These are phyloP conservation scores for Onygena corvina DNA, from an alignment of 2,329 filamentous ascomycete genomes.

Conservation along the genomic window DNA sequence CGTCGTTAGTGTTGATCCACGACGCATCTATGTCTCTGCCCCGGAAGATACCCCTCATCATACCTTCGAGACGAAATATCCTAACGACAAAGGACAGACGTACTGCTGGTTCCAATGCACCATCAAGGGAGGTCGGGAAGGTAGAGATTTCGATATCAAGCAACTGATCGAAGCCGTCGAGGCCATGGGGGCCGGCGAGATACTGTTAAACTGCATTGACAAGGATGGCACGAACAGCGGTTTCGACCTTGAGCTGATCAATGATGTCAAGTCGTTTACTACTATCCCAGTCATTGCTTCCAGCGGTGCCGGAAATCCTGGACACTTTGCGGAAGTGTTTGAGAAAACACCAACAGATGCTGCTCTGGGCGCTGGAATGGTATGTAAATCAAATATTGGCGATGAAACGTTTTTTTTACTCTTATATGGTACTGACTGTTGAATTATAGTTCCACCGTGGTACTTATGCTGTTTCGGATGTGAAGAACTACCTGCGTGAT, in stretches of 20 bases:
- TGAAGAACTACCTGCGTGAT: slow-evolving; percentile 64
- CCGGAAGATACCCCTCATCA: slow-evolving; percentile 61
- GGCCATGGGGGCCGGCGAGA: slow-evolving; percentile 89
- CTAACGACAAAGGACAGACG: slow-evolving; percentile 62
- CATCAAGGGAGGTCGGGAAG: slow-evolving; percentile 87
- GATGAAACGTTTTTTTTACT: background rate
- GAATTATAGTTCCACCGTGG: slow-evolving; percentile 64
- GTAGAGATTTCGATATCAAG: slow-evolving; percentile 82
- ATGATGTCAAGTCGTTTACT: slow-evolving; percentile 73
- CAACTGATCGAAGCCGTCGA: slow-evolving; percentile 82
- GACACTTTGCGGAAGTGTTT: slow-evolving; percentile 87
- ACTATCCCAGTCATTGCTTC: slow-evolving; percentile 92
- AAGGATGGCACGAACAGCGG: slow-evolving; percentile 88
- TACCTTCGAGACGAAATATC: slow-evolving; percentile 56
- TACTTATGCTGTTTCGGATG: slow-evolving; percentile 87
- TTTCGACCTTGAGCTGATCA: slow-evolving; percentile 85
- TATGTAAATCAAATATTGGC: slow-evolving; percentile 28
- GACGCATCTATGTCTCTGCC: slow-evolving; percentile 67
- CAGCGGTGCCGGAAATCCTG: slow-evolving; percentile 77
- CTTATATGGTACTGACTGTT: slow-evolving; percentile 12
- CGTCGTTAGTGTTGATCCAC: slow-evolving; percentile 88
- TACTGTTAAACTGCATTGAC: slow-evolving; percentile 95
- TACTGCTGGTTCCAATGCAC: slow-evolving; percentile 98
- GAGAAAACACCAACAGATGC: slow-evolving; percentile 75
- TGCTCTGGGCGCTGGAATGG: slow-evolving; percentile 86